Evolutionary conservation across 805 yeast genomes (phyloP).

Genomic region (Wilhelminamyces savonicus): DNA sequence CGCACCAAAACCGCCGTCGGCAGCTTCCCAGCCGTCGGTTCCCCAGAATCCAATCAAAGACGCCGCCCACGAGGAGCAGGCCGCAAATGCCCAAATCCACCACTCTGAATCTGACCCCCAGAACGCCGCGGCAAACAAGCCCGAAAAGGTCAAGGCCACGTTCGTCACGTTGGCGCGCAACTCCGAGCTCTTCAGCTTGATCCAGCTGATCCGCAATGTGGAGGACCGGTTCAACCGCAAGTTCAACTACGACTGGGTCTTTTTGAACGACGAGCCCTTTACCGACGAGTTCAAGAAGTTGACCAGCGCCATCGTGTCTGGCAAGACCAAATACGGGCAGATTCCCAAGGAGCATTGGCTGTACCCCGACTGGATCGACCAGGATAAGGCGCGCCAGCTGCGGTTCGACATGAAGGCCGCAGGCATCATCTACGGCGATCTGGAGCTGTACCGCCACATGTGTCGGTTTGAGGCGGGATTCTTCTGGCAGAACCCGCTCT

Average conservation of each 20-base stretch:
- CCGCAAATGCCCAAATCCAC: slow-evolving; percentile 5
- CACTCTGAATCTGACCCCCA: background rate
- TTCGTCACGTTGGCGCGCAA: slow-evolving; percentile 12
- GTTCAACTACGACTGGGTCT: slow-evolving; percentile 21
- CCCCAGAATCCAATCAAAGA: slow-evolving; percentile 5
- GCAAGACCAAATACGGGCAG: slow-evolving; percentile 12
- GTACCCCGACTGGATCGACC: slow-evolving; percentile 14
- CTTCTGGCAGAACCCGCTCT: slow-evolving; percentile 12
- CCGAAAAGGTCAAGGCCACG: slow-evolving; percentile 5
- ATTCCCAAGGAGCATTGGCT: slow-evolving; percentile 16
- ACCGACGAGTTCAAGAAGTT: slow-evolving; percentile 13
- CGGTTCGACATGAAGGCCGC: slow-evolving; percentile 16
- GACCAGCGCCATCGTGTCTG: slow-evolving; percentile 11
- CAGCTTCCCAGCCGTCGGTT: slow-evolving; percentile 1
- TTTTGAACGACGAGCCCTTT: slow-evolving; percentile 17
- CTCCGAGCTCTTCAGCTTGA: slow-evolving; percentile 7
- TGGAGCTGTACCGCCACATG: slow-evolving; percentile 12
- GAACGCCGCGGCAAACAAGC: background rate
- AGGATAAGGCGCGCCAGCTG: slow-evolving; percentile 18
- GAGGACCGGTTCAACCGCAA: slow-evolving; percentile 16
- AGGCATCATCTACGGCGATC: slow-evolving; percentile 24
- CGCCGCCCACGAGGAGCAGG: slow-evolving; percentile 2
- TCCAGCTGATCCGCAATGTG: slow-evolving; percentile 13
- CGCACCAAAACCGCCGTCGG: background rate
- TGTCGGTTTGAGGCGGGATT: slow-evolving; percentile 16